Evolutionary conservation across 148 eudicot species (phyloP).

Genomic region (Euryodendron excelsum): DNA sequence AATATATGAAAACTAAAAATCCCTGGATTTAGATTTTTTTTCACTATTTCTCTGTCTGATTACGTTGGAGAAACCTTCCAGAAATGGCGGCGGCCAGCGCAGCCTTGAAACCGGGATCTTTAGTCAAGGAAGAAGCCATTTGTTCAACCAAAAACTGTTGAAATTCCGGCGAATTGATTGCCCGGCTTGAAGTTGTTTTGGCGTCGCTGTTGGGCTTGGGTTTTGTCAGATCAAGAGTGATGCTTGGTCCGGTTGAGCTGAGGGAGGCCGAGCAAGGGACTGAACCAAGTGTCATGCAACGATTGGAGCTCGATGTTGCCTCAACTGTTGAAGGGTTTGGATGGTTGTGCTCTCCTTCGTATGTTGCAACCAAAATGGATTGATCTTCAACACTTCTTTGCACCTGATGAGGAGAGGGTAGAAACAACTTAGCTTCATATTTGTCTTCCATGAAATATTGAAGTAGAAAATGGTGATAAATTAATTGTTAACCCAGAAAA

Average conservation of each 20-base stretch:
- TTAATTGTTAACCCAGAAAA: no score
- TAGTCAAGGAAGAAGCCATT: conserved; percentile 82
- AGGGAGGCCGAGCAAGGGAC: conserved; percentile 22
- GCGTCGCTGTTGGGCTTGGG: conserved; percentile 8
- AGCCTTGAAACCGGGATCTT: conserved; percentile 64
- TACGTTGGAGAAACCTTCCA: conserved; percentile 30
- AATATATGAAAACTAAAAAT: no score
- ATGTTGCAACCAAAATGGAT: conserved; percentile 50
- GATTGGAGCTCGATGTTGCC: conserved; percentile 19
- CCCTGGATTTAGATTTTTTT: no score
- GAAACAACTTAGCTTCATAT: neutral
- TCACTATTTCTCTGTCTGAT: conserved; percentile 15
- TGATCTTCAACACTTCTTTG: conserved; percentile 64
- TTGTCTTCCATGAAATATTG: neutral
- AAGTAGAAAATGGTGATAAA: neutral
- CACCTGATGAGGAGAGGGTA: conserved; percentile 29
- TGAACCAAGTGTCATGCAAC: conserved; percentile 11
- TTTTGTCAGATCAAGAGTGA: conserved; percentile 35
- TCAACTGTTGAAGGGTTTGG: conserved; percentile 31
- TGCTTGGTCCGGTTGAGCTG: conserved; percentile 25
- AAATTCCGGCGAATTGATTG: conserved; percentile 29
- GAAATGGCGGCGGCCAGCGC: conserved; percentile 75
- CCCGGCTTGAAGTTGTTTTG: neutral
- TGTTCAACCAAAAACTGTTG: conserved; percentile 64
- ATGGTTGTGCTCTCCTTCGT: conserved; percentile 73